Evolutionary conservation across 2,329 filamentous ascomycete species (phyloP).

Genomic region (Cercospora brassicicola): DNA sequence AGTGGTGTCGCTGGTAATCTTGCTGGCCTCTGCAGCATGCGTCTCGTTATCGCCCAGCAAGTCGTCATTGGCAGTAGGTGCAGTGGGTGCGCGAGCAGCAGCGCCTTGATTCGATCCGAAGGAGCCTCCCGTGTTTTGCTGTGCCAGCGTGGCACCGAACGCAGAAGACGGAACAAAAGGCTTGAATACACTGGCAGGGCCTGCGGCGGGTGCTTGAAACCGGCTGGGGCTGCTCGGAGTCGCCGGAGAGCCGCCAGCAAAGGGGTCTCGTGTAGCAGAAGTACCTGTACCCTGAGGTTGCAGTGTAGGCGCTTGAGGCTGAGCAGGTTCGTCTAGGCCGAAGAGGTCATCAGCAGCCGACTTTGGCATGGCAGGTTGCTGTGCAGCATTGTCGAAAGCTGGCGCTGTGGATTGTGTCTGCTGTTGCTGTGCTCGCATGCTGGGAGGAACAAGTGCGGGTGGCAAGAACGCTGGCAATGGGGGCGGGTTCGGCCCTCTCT

Average conservation of each 20-base stretch:
- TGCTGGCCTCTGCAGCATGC: conserved; percentile 76
- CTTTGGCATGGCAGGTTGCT: conserved; percentile 57
- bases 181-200: conserved; percentile 64
- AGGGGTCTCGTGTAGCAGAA: conserved; percentile 63
- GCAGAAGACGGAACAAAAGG: conserved; percentile 90
- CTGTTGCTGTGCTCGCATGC: conserved; percentile 68
- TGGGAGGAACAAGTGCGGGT: conserved; percentile 78
- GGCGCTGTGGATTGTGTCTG: conserved; percentile 52
- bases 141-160: conserved; percentile 79
- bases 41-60: conserved; percentile 82
- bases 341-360: conserved; percentile 93
- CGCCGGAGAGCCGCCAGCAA: conserved; percentile 53
- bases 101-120: conserved; percentile 33
- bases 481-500: conserved; percentile 69
- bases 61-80: conserved; percentile 61
- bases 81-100: conserved; percentile 29
- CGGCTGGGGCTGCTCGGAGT: conserved; percentile 55
- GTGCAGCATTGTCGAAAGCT: conserved; percentile 53
- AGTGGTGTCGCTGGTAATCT: conserved; percentile 81
- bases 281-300: conserved; percentile 73
- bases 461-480: conserved; percentile 76
- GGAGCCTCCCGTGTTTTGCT: conserved; percentile 71
- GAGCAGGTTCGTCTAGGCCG: conserved; percentile 75
- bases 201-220: conserved; percentile 32
- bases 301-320: conserved; percentile 51